phyloP scores from a whole-genome alignment of 148 eudicot genomes.

The Vaccinium corymbosum region DNA sequence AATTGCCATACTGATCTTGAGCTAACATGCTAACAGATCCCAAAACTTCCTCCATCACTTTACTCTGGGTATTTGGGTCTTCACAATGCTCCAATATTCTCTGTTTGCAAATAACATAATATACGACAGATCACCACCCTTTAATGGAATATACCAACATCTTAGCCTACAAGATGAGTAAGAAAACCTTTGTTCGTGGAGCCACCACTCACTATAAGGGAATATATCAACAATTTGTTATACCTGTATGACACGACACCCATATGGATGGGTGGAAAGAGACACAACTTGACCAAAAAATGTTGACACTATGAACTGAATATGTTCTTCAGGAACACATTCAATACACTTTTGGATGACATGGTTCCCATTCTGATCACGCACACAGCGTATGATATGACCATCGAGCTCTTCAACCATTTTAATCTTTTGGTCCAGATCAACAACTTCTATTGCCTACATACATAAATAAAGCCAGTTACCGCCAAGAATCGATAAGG shows the following conservation, averaged over 20 bases:
- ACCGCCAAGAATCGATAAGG: neutral
- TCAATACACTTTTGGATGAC: constrained; percentile 98
- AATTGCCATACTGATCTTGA: constrained; percentile 98
- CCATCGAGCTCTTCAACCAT: constrained; percentile 96
- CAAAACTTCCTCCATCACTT: constrained; percentile 91
- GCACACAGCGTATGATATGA: constrained; percentile 93
- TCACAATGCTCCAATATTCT: constrained; percentile 89
- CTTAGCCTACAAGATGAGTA: neutral
- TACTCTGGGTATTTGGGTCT: constrained; percentile 75
- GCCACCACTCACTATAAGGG: neutral
- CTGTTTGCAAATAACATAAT: constrained; percentile 33
- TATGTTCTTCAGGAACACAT: constrained; percentile 91
- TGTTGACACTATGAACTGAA: constrained; percentile 78
- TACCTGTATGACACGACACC: constrained; percentile 99
- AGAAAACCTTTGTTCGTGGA: too few relatives aligned
- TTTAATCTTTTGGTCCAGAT: constrained; percentile 89
- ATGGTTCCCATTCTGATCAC: constrained; percentile 99
- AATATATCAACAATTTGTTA: neutral
- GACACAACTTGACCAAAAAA: constrained; percentile 90
- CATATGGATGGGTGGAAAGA: constrained; percentile 97
- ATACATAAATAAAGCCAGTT: neutral
- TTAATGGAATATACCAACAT: neutral
- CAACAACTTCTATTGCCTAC: constrained; percentile 99
- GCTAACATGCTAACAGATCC: constrained; percentile 92
- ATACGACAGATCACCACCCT: neutral